Evolutionary conservation across 306 rosid genomes (phyloP), one percentile per base, ranked within the genome.

Genomic region (Oemleria cerasiformis): DNA sequence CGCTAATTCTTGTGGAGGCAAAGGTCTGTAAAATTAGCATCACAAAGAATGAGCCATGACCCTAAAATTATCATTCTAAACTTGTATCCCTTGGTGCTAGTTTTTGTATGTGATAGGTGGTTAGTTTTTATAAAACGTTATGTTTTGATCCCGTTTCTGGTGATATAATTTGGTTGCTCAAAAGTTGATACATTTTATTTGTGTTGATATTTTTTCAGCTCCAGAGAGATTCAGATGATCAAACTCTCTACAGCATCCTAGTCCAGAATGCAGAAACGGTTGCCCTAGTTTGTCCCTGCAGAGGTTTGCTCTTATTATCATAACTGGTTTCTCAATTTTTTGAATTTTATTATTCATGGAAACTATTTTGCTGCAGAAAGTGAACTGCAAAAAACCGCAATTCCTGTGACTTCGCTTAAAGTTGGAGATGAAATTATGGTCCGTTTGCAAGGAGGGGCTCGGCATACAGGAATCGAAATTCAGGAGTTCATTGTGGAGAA

Each of bases 401-500:
- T 88, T 56, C 96, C 94, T 1, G 97, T 93, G 58, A 93, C 94
- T 15, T 86, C 94, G 8, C 87, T 93, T 40, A 79, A 84, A 84
- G 78, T 81, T 57, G 96, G 98, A 63, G 96, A 91, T 75, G 96
- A 86, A 78, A 80, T 87, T 77, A 63, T 82, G 20, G 65, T 93
- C 65, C 83, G 97, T 78, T 16, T 93, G 69, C 97, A 87, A 75
- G 97, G 96, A 81, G 97, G 88, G 58, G 98, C 97, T 17, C 84
- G 98, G 6, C 98, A 91, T 75, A 88, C 91, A 1, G 98, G 98
- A 76, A 93, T 93, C 66, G 94, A 93, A 81, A 93, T 93, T 75
- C 88, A 80, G 77, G 98, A 90, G 78, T 93, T 93, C 67, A 93
- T 93, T 75, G 94, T 91, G 50, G 98, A 93, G 90, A 91, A 86